These are phyloP conservation scores for Acer saccharum DNA, from an alignment of 345 rosid genomes.

Conservation along the genomic window DNA sequence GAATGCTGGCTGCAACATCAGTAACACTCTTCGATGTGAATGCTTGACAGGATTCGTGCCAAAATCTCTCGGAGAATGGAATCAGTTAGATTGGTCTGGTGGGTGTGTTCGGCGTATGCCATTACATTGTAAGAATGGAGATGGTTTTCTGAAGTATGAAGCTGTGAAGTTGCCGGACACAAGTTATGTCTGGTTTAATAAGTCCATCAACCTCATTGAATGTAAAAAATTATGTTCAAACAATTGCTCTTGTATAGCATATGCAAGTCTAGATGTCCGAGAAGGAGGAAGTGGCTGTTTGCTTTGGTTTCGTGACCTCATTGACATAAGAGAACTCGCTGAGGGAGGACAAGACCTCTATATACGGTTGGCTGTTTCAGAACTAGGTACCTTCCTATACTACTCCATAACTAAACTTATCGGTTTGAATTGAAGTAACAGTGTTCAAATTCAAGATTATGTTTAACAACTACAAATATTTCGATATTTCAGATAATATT, in stretches of 20 bases:
- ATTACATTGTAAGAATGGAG: constrained; percentile 30
- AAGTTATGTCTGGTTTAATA: constrained; percentile 22
- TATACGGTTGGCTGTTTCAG: constrained; percentile 38
- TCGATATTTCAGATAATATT: background rate
- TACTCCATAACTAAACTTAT: no score
- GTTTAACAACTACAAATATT: no score
- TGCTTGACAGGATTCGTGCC: constrained; percentile 56
- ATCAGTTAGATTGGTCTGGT: constrained; percentile 29
- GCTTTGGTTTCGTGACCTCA: constrained; percentile 42
- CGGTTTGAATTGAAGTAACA: no score
- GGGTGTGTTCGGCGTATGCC: constrained; percentile 49
- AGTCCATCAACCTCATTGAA: constrained; percentile 31
- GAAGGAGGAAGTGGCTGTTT: constrained; percentile 48
- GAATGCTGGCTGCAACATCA: constrained; percentile 40
- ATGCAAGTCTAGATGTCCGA: constrained; percentile 38
- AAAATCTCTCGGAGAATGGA: constrained; percentile 35
- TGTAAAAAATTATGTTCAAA: constrained; percentile 37
- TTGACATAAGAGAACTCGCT: constrained; percentile 38
- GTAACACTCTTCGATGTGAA: constrained; percentile 34
- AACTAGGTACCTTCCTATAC: constrained; percentile 28
- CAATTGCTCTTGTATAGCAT: constrained; percentile 63
- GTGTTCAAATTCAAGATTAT: no score
- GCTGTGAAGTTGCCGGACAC: constrained; percentile 53
- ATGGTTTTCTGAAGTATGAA: constrained; percentile 34
- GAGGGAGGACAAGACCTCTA: constrained; percentile 28